Conservation (phyloP, 441 rosid genomes). For the Pelargonium citronellum region DNA sequence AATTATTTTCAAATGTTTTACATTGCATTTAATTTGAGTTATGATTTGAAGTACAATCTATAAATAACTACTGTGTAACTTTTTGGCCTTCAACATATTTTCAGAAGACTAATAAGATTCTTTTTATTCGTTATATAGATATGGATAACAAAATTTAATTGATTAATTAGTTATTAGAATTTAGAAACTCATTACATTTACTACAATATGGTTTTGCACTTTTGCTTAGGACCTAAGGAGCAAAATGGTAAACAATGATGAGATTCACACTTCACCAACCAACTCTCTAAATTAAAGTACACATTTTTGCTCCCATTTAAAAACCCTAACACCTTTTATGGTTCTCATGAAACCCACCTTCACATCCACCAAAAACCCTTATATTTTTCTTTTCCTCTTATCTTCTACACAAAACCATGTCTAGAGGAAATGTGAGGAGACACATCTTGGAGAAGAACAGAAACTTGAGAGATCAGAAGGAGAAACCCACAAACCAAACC, state of each 20-base stretch:
- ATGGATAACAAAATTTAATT: too few species aligned
- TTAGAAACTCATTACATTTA: neutral
- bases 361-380: slow-evolving; percentile 12
- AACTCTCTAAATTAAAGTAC: neutral
- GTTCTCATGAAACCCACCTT: slow-evolving; percentile 10
- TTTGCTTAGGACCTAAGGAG: slow-evolving; percentile 36
- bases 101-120: too few species aligned
- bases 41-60: too few species aligned
- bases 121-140: too few species aligned
- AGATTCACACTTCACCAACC: slow-evolving; percentile 66
- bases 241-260: slow-evolving; percentile 32
- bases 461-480: slow-evolving; percentile 24
- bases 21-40: too few species aligned
- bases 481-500: slow-evolving; percentile 31
- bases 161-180: too few species aligned
- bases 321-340: slow-evolving; percentile 18
- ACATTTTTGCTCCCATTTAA: neutral
- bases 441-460: slow-evolving; percentile 38
- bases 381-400: neutral
- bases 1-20: too few species aligned
- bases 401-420: slow-evolving; percentile 25
- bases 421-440: slow-evolving; percentile 31
- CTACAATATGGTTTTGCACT: neutral
- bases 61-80: too few species aligned
- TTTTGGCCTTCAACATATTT: too few species aligned